These are phyloP conservation scores for Lichtheimia corymbifera DNA, from an alignment of 371 early-diverging fungal genomes.

Conservation along the genomic window DNA sequence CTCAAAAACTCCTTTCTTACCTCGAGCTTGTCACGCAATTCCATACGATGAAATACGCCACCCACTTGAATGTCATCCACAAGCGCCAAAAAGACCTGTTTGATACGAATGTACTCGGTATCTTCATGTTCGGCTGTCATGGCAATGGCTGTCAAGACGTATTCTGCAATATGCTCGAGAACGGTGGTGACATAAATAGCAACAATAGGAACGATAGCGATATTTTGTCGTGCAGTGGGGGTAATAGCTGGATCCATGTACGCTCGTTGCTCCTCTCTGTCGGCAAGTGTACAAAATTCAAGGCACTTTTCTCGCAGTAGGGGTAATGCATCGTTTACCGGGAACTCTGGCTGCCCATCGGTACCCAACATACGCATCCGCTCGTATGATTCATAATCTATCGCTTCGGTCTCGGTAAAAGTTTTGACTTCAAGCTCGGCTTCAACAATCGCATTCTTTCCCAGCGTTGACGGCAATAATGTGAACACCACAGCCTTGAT, in stretches of 20 bases:
- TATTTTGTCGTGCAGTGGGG: neutral
- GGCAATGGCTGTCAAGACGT: constrained; percentile 58
- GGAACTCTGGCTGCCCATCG: constrained; percentile 17
- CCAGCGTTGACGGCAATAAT: constrained; percentile 56
- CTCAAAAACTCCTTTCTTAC: constrained; percentile 26
- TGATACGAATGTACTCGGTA: constrained; percentile 59
- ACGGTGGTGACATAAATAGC: constrained; percentile 71
- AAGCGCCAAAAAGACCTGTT: constrained; percentile 61
- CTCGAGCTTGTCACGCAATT: constrained; percentile 56
- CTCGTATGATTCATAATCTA: constrained; percentile 47
- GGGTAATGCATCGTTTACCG: constrained; percentile 18
- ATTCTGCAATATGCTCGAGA: constrained; percentile 65
- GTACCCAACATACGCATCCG: constrained; percentile 37
- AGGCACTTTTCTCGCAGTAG: constrained; percentile 56
- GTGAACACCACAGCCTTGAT: constrained; percentile 56
- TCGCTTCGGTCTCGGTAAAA: constrained; percentile 58
- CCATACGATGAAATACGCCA: constrained; percentile 53
- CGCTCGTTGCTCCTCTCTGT: constrained; percentile 39
- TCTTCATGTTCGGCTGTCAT: constrained; percentile 62
- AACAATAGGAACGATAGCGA: constrained; percentile 58
- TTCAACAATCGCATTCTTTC: constrained; percentile 67
- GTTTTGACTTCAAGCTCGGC: constrained; percentile 67
- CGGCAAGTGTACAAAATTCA: constrained; percentile 59
- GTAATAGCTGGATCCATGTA: constrained; percentile 1
- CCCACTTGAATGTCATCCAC: constrained; percentile 61